Evolutionary conservation across 2,329 filamentous ascomycete species (phyloP).

Genomic region (Alternaria longipes): DNA sequence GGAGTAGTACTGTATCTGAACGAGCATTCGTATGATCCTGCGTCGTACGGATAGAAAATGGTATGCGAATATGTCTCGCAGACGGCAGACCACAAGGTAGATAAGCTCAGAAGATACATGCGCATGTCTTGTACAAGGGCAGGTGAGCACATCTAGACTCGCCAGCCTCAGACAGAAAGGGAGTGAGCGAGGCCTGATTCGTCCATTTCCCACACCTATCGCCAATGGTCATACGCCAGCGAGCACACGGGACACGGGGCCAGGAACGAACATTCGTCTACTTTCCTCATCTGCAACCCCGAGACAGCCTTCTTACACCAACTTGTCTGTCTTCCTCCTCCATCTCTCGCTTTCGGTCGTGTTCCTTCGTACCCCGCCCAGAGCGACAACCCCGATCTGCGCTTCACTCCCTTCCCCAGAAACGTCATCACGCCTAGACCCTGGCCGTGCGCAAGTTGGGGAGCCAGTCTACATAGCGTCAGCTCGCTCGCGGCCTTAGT

Average conservation of each 20-base stretch:
- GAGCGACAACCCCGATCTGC: constrained; percentile 20
- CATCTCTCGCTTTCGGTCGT: constrained; percentile 3
- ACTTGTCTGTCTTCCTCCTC: background rate
- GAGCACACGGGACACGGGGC: constrained; percentile 31
- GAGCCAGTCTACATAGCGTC: constrained; percentile 31
- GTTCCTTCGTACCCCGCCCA: constrained; percentile 17
- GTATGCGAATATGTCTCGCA: constrained; percentile 19
- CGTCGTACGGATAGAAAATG: background rate
- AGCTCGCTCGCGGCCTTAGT: constrained; percentile 20
- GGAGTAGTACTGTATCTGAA: background rate
- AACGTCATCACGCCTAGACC: constrained; percentile 32
- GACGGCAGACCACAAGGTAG: constrained; percentile 9
- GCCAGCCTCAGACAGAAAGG: constrained; percentile 36
- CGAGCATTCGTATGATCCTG: background rate
- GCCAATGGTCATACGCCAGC: constrained; percentile 37
- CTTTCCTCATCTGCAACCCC: constrained; percentile 19
- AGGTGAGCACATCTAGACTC: constrained; percentile 36
- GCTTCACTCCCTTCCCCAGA: constrained; percentile 15
- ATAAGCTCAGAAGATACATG: constrained; percentile 19
- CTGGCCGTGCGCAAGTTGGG: constrained; percentile 31
- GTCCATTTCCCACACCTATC: constrained; percentile 32
- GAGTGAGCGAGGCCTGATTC: constrained; percentile 37
- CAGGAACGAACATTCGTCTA: constrained; percentile 30
- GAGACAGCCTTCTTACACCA: constrained; percentile 12
- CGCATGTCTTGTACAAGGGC: constrained; percentile 30